Evolutionary conservation across 2,329 filamentous ascomycete genomes (phyloP).

Genomic region (Alternaria metachromatica): DNA sequence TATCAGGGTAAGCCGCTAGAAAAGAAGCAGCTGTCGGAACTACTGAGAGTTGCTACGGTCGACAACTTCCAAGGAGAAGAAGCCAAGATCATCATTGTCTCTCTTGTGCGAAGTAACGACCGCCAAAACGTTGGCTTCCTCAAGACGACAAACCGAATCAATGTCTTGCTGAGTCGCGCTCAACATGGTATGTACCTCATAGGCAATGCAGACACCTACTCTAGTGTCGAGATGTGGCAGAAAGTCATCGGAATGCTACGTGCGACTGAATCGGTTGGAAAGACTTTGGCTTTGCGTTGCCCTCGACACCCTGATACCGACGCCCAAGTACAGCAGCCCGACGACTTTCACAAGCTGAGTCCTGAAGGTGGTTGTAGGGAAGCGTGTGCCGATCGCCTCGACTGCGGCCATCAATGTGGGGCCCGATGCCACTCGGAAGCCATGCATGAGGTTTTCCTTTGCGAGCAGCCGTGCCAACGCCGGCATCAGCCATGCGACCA

Average conservation of each 20-base stretch:
- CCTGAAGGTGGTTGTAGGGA: conserved; percentile 43
- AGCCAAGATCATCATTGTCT: conserved; percentile 72
- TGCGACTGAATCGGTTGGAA: conserved; percentile 21
- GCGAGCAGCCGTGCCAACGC: conserved; percentile 34
- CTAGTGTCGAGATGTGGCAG: conserved; percentile 67
- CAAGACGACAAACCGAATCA: conserved; percentile 69
- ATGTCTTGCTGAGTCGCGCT: conserved; percentile 71
- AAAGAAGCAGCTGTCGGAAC: conserved; percentile 31
- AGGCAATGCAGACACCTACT: conserved; percentile 67
- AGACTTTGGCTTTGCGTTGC: conserved; percentile 32
- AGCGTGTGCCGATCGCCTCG: conserved; percentile 28
- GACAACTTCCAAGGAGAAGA: conserved; percentile 84
- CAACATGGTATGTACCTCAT: conserved; percentile 75
- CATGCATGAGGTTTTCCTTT: conserved; percentile 37
- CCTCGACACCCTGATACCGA: conserved; percentile 34
- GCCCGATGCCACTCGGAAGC: conserved; percentile 39
- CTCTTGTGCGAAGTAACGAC: conserved; percentile 72
- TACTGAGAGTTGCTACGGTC: conserved; percentile 63
- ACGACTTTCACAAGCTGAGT: conserved; percentile 35
- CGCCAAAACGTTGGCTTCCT: conserved; percentile 69
- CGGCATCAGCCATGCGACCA: conserved; percentile 34
- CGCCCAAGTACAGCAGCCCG: conserved; percentile 32
- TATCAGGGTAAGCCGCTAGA: conserved; percentile 22
- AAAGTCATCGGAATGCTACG: conserved; percentile 63
- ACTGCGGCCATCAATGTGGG: conserved; percentile 41